Base-by-base conservation (phyloP, 768 basidiomycete genomes). In the Termitomyces sp. region DNA sequence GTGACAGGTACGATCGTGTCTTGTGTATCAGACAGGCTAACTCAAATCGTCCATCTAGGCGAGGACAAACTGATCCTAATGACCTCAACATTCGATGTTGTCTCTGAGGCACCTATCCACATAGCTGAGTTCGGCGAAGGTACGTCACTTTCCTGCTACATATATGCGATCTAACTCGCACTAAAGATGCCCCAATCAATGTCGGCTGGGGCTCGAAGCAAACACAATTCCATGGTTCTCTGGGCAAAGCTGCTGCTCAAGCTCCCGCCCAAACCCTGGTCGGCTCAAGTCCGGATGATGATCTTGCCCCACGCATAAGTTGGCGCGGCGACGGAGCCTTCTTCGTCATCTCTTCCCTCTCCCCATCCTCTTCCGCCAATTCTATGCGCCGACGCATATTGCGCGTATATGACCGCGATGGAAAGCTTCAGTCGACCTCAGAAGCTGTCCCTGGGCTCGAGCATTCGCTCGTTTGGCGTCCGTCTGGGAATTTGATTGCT, bases 171-270 rank as follows among this genome's bases (percentile, higher is more conserved):
- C 58, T 45, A 30, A 63, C 45, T 39, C 37, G 45, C 10, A 30
- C 60, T 56, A 5, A 63, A 93, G 94, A 94, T 67, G 83, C 86
- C 25, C 91, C 91, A 2, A 93, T 98, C 64, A 92, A 95, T 63
- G 93, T 98, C 57, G 97, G 97, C 16, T 99, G 97, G 97, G 97
- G 97, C 40, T 90, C 91, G 2, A 96, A 95, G 66, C 81, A 90
- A 68, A 98, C 97, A 0, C 97, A 99, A 66, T 99, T 99, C 67
- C 94, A 98, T 63, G 97, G 97, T 10, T 96, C 94, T 0, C 76
- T 93, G 4, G 96, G 97, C 17, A 98, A 98, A 68, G 73, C 81
- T 2, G 89, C 89, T 23, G 91, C 92, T 0, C 80, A 83, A 59
- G 76, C 80, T 27, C 72, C 79, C 5, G 59, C 71, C 16, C 63